These are phyloP conservation scores for Stemphylium beticola DNA, from an alignment of 2,329 filamentous ascomycete genomes.

Conservation along the genomic window DNA sequence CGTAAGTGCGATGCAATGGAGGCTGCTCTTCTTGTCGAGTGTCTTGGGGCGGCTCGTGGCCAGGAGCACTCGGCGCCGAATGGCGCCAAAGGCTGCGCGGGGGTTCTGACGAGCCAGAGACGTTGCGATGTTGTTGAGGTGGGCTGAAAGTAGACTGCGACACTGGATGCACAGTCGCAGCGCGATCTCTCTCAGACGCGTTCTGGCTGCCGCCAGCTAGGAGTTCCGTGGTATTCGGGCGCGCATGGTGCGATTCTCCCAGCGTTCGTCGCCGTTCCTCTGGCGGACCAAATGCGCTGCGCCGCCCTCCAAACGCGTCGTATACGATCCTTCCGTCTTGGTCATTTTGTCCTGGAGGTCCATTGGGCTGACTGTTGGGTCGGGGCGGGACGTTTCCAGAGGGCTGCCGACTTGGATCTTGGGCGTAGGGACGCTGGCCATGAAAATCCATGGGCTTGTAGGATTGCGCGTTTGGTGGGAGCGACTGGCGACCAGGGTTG, in stretches of 20 bases:
- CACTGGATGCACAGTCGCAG: conserved; percentile 49
- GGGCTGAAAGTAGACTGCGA: conserved; percentile 48
- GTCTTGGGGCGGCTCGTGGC: conserved; percentile 34
- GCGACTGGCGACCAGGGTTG: conserved; percentile 40
- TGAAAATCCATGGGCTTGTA: conserved; percentile 43
- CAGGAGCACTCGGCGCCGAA: conserved; percentile 30
- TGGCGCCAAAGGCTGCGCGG: conserved; percentile 42
- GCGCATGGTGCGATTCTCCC: conserved; percentile 43
- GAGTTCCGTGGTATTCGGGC: conserved; percentile 43
- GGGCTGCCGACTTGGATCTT: conserved; percentile 35
- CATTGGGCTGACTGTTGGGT: conserved; percentile 50
- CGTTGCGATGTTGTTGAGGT: conserved; percentile 36
- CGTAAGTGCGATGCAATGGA: conserved; percentile 38
- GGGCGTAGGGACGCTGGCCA: conserved; percentile 41
- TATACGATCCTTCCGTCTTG: conserved; percentile 32
- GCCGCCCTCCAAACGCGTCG: conserved; percentile 34
- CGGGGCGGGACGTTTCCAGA: conserved; percentile 43
- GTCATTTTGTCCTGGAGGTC: conserved; percentile 31
- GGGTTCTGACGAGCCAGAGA: conserved; percentile 25
- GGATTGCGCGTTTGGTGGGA: conserved; percentile 38
- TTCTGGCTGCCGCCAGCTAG: conserved; percentile 31
- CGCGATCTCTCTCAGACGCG: conserved; percentile 38
- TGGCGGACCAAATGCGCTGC: conserved; percentile 33
- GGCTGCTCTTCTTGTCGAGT: conserved; percentile 40
- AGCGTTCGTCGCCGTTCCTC: conserved; percentile 46